Base-by-base conservation (phyloP, 106 monocot species). In the Posidonia australis region DNA sequence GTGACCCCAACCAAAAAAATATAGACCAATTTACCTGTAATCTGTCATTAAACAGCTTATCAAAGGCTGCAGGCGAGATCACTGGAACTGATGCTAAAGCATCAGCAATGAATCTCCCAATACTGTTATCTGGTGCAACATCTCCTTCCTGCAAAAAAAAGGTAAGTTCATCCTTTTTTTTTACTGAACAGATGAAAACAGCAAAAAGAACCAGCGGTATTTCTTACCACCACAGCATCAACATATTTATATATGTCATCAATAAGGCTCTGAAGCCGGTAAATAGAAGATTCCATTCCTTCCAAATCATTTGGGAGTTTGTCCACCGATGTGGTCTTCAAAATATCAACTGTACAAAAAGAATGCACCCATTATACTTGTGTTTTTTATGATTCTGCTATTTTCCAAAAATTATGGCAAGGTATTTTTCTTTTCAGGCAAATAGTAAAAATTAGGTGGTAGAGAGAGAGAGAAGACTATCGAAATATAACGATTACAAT, bases 211-310 rank as follows among this genome's bases (percentile, higher is more conserved):
- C 56, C 63, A 57, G 16, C 0, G 0, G 0, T 42, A 23, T 55
- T 56, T 54, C 89, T 78, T 77, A 90, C 94, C 43, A 96, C 80
- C 21, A 96, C 94, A 60, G 59, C 86, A 78, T 96, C 84, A 0
- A 84, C 90, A 65, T 96, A 96, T 78, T 82, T 90, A 80, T 96
- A 96, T 14, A 87, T 71, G 65, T 96, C 94, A 42, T 96, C 84
- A 51, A 96, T 82, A 12, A 90, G 66, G 62, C 77, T 46, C n/a
- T 62, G 72, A 20, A 90, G 46, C 59, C 81, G 78, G 60, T 82
- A 76, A 76, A 96, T 82, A 16, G 94, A 79, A 27, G 84, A 72
- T 71, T 90, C 94, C 76, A 96, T 96, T 67, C 80, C 87, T 78
- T 96, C 94, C 74, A 96, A 67, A 65, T 96, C 94, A 82, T 77